Evolutionary conservation across 192 early-diverging fungal species (phyloP).

Genomic region (Haplosporangium gracile): DNA sequence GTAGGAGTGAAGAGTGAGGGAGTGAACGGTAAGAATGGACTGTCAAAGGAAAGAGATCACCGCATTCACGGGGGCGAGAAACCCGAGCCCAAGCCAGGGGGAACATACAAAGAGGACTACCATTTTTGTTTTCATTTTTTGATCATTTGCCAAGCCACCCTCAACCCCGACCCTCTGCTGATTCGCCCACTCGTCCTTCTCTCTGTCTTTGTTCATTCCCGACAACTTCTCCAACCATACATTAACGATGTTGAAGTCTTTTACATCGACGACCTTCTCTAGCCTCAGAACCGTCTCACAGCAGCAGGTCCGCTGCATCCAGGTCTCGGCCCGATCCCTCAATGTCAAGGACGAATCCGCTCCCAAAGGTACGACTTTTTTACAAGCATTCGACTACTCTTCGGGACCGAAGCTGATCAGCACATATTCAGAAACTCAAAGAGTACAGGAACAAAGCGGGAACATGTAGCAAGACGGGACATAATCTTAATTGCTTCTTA

Average conservation of each 20-base stretch:
- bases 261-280: constrained; percentile 32
- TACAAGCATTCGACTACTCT: background rate
- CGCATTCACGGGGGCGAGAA: no score
- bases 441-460: background rate
- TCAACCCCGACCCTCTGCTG: constrained; percentile 16
- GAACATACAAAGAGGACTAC: background rate
- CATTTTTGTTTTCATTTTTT: constrained; percentile 8
- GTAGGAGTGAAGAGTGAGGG: background rate
- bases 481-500: no score
- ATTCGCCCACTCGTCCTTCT: background rate
- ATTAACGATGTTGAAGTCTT: constrained; percentile 39
- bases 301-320: constrained; percentile 45
- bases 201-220: constrained; percentile 3
- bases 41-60: background rate
- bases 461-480: no score
- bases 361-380: constrained; percentile 37
- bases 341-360: constrained; percentile 35
- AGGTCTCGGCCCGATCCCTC: constrained; percentile 44
- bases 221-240: background rate
- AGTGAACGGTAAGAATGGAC: background rate
- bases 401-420: background rate
- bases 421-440: background rate
- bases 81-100: background rate
- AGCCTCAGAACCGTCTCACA: constrained; percentile 22
- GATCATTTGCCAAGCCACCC: background rate